These are phyloP conservation scores for Brassica rapa DNA, from an alignment of 345 rosid genomes.

Conservation along the genomic window DNA sequence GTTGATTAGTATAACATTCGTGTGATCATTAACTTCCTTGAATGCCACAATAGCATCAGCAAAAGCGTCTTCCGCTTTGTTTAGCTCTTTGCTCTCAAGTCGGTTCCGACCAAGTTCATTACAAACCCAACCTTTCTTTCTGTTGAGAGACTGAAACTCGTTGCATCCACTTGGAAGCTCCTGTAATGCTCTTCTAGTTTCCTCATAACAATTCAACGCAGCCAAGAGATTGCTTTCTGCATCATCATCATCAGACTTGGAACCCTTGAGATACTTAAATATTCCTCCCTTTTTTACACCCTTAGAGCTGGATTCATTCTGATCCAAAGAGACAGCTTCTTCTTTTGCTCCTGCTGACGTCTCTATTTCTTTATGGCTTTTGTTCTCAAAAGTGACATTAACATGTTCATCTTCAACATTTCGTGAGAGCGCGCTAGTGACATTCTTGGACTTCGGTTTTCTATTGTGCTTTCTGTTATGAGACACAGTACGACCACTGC, in stretches of 20 bases:
- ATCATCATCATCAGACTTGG: constrained; percentile 45
- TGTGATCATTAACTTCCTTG: constrained; percentile 71
- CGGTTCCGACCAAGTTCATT: constrained; percentile 88
- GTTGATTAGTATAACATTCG: constrained; percentile 72
- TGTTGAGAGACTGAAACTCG: constrained; percentile 62
- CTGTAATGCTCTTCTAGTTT: constrained; percentile 67
- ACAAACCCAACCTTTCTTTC: constrained; percentile 91
- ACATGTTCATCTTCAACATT: constrained; percentile 42
- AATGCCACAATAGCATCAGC: constrained; percentile 78
- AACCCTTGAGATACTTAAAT: constrained; percentile 62
- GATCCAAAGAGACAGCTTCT: constrained; percentile 33
- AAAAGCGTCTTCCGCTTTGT: constrained; percentile 76
- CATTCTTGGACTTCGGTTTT: constrained; percentile 49
- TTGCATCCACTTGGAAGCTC: constrained; percentile 54
- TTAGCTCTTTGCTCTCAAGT: constrained; percentile 66
- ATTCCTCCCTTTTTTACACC: constrained; percentile 70
- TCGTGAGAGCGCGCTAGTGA: constrained; percentile 31
- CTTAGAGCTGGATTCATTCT: constrained; percentile 37
- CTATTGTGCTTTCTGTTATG: constrained; percentile 64
- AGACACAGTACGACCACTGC: constrained; percentile 40
- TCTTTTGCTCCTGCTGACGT: constrained; percentile 23
- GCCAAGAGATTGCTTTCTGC: constrained; percentile 65
- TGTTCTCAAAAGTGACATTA: constrained; percentile 38
- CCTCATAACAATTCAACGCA: constrained; percentile 73
- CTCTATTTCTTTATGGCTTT: constrained; percentile 33